phyloP scores from a whole-genome alignment of 2,329 filamentous ascomycete species.

The Diaporthe australafricana region DNA sequence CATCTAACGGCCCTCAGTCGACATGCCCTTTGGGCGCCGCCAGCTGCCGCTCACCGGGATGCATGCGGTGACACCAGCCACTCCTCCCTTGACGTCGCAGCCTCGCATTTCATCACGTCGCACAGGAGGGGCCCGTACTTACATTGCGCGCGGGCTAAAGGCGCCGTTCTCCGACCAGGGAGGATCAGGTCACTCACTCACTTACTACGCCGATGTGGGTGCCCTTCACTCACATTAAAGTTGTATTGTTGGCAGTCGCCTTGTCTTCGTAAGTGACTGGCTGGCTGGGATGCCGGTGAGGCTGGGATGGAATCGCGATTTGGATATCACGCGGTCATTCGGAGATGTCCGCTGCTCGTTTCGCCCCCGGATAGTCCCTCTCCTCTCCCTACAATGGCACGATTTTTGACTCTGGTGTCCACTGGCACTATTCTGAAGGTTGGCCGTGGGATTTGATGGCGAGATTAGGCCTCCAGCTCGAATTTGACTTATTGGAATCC shows the following conservation, averaged over 20 bases:
- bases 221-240: background rate
- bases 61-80: background rate
- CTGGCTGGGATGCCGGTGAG: background rate
- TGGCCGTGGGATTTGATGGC: too few species aligned
- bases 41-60: background rate
- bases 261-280: background rate
- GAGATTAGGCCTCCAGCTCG: too few species aligned
- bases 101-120: background rate
- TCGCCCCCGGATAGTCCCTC: too few species aligned
- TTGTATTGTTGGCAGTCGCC: background rate
- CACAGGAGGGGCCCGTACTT: background rate
- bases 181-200: background rate
- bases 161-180: background rate
- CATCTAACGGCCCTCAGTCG: background rate
- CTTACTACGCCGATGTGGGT: too few species aligned
- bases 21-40: background rate
- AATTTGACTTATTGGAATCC: too few species aligned
- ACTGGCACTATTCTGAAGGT: too few species aligned
- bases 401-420: too few species aligned
- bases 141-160: too few species aligned
- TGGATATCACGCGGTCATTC: too few species aligned
- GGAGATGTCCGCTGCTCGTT: too few species aligned
- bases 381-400: too few species aligned
- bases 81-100: slow-evolving; percentile 11
- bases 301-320: background rate